A percentile compares a stretch with the other conserved stretches of the same genome.
Evolutionary conservation across 805 yeast species (phyloP).

Genomic region (Diddensiella santjacobensis): DNA sequence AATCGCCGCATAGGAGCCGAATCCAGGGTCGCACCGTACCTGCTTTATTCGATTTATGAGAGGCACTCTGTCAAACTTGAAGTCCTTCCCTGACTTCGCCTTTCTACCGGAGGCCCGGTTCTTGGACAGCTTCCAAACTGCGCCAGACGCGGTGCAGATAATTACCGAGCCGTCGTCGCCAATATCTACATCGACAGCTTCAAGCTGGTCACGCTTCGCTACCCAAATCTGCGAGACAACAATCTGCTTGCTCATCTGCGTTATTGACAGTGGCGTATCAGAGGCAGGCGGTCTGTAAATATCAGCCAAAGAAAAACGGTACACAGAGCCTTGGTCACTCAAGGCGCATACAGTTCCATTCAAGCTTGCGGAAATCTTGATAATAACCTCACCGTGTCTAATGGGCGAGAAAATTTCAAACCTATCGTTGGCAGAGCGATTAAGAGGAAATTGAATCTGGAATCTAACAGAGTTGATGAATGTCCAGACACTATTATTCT

Average conservation of each 20-base stretch:
- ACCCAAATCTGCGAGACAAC: constrained; percentile 26
- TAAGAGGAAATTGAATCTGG: constrained; percentile 37
- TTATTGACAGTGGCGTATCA: not conserved
- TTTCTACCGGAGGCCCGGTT: constrained; percentile 33
- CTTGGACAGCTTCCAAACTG: constrained; percentile 43
- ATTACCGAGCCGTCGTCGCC: constrained; percentile 66
- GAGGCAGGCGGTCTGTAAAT: constrained; percentile 18
- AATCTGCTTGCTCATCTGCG: constrained; percentile 14
- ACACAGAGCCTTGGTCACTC: constrained; percentile 24
- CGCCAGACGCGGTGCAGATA: constrained; percentile 65
- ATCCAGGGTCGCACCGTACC: constrained; percentile 64
- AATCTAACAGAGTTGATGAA: constrained; percentile 55
- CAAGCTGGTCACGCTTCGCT: constrained; percentile 44
- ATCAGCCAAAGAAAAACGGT: constrained; percentile 23
- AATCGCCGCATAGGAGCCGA: constrained; percentile 63
- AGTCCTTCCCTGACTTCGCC: constrained; percentile 34
- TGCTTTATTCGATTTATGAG: constrained; percentile 53
- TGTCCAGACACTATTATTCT: constrained; percentile 57
- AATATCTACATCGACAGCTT: constrained; percentile 63
- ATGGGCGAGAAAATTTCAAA: constrained; percentile 22
- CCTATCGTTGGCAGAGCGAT: not conserved
- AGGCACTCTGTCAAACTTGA: constrained; percentile 53
- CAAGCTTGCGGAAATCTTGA: constrained; percentile 23
- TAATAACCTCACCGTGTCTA: constrained; percentile 16
- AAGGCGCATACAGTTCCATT: constrained; percentile 25